A percentile compares a stretch with the other conserved stretches of the same genome.
phyloP scores from a whole-genome alignment of 2,329 filamentous ascomycete species.

The Eutypa lata region DNA sequence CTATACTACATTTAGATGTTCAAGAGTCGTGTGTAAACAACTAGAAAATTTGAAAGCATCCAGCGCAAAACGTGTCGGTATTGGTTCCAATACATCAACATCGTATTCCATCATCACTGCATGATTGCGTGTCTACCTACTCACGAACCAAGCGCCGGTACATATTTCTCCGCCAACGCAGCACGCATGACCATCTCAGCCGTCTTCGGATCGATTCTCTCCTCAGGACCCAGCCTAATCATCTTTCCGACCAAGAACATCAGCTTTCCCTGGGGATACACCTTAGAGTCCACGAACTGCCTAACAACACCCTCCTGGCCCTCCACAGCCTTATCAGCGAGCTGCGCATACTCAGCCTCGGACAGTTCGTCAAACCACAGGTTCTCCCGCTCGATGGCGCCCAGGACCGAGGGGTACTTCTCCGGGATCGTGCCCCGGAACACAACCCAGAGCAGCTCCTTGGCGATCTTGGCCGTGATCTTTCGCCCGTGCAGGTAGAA shows the following conservation, averaged over 20 bases:
- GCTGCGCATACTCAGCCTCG: slow-evolving; percentile 42
- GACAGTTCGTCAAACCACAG: slow-evolving; percentile 56
- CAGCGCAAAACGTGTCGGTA: too few species aligned
- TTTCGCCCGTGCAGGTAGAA: slow-evolving; percentile 42
- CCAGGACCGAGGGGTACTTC: slow-evolving; percentile 33
- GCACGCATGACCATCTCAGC: slow-evolving; percentile 46
- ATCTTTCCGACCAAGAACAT: slow-evolving; percentile 61
- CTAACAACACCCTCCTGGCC: slow-evolving; percentile 45
- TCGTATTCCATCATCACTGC: too few species aligned
- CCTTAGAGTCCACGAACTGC: too few species aligned
- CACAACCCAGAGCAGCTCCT: slow-evolving; percentile 53
- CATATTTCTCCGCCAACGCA: slow-evolving; percentile 24
- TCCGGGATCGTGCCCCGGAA: slow-evolving; percentile 45
- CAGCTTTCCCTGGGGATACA: slow-evolving; percentile 55
- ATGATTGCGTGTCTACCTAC: too few species aligned
- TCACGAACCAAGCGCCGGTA: slow-evolving; percentile 12
- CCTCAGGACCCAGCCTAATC: slow-evolving; percentile 51
- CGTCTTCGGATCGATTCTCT: slow-evolving; percentile 51
- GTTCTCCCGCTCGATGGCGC: slow-evolving; percentile 42
- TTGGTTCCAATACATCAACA: too few species aligned
- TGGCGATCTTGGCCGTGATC: slow-evolving; percentile 57
- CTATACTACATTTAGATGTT: too few species aligned
- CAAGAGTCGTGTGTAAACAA: too few species aligned
- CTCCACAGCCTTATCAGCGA: slow-evolving; percentile 42
- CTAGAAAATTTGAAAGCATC: too few species aligned